A percentile compares a stretch with the other conserved stretches of the same genome.
Evolutionary conservation across 1,139 yeast genomes (phyloP).

Genomic region (Suhomyces yuchorum): DNA sequence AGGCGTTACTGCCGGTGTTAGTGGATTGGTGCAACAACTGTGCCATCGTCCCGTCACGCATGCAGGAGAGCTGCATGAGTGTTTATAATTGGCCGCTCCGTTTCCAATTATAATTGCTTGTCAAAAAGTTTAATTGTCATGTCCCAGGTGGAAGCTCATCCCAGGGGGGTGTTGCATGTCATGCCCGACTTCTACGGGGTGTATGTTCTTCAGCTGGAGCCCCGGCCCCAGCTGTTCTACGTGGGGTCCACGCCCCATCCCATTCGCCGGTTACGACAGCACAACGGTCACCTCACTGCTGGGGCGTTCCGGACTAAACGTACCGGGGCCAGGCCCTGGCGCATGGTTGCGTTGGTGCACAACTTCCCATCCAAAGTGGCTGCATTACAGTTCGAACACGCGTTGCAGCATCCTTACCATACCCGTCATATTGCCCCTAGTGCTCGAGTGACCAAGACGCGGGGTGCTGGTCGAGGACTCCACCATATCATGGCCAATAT

Average conservation of each 20-base stretch:
- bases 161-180: neutral
- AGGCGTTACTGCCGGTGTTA: neutral
- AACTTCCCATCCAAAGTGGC: conserved; percentile 73
- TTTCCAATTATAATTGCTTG: neutral
- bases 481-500: conserved; percentile 56
- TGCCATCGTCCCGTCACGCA: neutral
- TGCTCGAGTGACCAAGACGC: conserved; percentile 29
- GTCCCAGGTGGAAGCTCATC: neutral
- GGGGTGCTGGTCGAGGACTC: conserved; percentile 36
- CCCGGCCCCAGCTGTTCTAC: conserved; percentile 59
- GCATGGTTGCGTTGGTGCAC: conserved; percentile 58
- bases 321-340: conserved; percentile 70
- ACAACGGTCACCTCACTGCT: conserved; percentile 68
- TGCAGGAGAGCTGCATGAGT: neutral
- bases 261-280: conserved; percentile 66
- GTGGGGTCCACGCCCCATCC: conserved; percentile 84
- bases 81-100: neutral
- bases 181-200: conserved; percentile 60
- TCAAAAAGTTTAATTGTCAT: neutral
- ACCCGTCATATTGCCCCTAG: conserved; percentile 58
- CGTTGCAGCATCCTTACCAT: conserved; percentile 72
- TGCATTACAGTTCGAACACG: conserved; percentile 76
- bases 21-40: neutral
- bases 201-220: conserved; percentile 61
- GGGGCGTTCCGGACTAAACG: conserved; percentile 70